A percentile compares a stretch with the other conserved stretches of the same genome.
These are phyloP conservation scores for Manihot esculenta DNA, from an alignment of 441 rosid genomes.

Conservation along the genomic window DNA sequence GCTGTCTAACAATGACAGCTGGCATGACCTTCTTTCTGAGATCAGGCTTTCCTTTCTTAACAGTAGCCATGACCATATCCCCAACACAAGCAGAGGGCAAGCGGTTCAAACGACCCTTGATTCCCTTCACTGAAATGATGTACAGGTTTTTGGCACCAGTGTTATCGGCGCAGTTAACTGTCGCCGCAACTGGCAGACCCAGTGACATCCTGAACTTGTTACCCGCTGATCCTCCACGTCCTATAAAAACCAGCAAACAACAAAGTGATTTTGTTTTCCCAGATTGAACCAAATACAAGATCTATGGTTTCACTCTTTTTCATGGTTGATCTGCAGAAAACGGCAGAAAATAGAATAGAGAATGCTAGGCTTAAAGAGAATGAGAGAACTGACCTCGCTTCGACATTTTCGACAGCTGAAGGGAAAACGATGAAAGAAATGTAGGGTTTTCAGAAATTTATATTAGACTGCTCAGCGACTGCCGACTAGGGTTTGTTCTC, in stretches of 20 bases:
- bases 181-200: conserved; percentile 97
- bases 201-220: conserved; percentile 96
- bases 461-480: conserved; percentile 16
- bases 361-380: neutral
- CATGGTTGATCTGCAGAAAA: neutral
- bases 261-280: neutral
- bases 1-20: conserved; percentile 73
- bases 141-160: conserved; percentile 86
- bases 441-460: conserved; percentile 25
- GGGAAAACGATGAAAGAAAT: neutral
- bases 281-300: neutral
- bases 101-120: conserved; percentile 70
- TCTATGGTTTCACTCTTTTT: neutral
- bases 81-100: conserved; percentile 74
- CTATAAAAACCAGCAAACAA: conserved; percentile 19
- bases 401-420: conserved; percentile 51
- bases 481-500: conserved; percentile 30
- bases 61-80: conserved; percentile 85
- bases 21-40: conserved; percentile 75
- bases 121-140: conserved; percentile 78
- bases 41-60: conserved; percentile 77
- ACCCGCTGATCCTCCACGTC: conserved; percentile 88
- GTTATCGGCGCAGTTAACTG: conserved; percentile 90
- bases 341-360: too few relatives aligned
- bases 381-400: conserved; percentile 50